Percentiles rank a stretch among this genome's conserved stretches.
phyloP scores from a whole-genome alignment of 768 basidiomycete species.

The Suillus lakei region DNA sequence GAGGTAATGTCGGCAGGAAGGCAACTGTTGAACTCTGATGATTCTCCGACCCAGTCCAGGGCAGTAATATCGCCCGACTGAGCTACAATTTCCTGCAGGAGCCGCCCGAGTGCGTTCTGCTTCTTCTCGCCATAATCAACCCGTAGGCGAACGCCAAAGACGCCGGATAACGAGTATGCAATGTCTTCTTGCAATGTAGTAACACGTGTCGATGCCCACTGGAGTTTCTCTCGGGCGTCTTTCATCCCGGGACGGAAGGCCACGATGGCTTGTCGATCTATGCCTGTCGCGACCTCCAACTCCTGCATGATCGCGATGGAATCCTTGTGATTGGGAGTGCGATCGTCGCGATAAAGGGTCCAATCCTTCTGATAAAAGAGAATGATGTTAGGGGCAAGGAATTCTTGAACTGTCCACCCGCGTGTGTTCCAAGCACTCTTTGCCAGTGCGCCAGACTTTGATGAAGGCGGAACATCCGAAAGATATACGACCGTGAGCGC shows the following conservation, averaged over 20 bases:
- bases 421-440: constrained; percentile 7
- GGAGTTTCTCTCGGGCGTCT: background rate
- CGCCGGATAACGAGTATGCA: background rate
- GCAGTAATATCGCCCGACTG: background rate
- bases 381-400: constrained; percentile 8
- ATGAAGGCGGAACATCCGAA: background rate
- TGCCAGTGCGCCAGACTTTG: background rate
- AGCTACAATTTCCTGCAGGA: background rate
- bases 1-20: background rate
- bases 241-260: background rate
- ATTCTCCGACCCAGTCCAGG: background rate
- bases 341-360: background rate
- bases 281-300: background rate
- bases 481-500: too few species aligned
- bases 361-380: background rate
- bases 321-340: background rate
- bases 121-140: background rate
- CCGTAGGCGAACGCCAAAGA: background rate
- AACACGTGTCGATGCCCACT: background rate
- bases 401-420: constrained; percentile 11
- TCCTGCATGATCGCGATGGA: background rate
- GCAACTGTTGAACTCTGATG: background rate
- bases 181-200: background rate
- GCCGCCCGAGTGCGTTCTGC: background rate
- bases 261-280: background rate